Conservation (phyloP, 2,329 filamentous ascomycete genomes). For the Saccharata proteae region DNA sequence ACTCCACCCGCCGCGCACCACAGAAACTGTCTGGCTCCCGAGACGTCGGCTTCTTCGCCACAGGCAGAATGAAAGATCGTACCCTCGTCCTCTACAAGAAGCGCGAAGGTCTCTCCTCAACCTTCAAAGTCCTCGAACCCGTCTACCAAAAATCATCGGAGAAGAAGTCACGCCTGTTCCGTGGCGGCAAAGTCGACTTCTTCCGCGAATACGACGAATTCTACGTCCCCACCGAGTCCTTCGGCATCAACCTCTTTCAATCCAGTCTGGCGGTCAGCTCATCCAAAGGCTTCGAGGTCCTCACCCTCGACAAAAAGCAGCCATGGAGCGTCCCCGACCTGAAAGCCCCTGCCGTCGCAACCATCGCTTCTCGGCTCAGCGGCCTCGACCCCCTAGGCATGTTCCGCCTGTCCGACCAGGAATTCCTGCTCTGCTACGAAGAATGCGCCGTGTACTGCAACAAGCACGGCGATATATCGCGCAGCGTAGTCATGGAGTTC, state of each 20-base stretch:
- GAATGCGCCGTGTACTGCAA: conserved; percentile 97
- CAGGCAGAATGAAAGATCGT: conserved; percentile 92
- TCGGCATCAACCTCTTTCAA: conserved; percentile 91
- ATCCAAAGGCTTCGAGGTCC: conserved; percentile 83
- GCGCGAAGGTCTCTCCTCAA: conserved; percentile 80
- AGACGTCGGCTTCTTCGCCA: conserved; percentile 94
- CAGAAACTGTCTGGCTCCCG: conserved; percentile 78
- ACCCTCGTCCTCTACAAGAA: conserved; percentile 96
- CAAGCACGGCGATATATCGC: conserved; percentile 90
- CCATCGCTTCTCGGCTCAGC: conserved; percentile 72
- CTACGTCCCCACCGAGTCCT: conserved; percentile 93
- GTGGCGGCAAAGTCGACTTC: conserved; percentile 72
- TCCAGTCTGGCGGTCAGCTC: conserved; percentile 86
- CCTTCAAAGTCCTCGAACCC: conserved; percentile 90
- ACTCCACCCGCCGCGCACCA: conserved; percentile 72
- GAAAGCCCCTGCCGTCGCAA: conserved; percentile 62
- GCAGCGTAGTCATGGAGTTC: conserved; percentile 95
- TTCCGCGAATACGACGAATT: conserved; percentile 99
- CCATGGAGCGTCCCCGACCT: conserved; percentile 88
- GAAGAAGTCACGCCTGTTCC: conserved; percentile 60
- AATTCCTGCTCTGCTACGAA: conserved; percentile 88
- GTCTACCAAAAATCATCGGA: conserved; percentile 87
- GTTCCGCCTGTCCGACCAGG: conserved; percentile 70
- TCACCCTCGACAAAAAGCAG: conserved; percentile 94
- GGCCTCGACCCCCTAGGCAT: conserved; percentile 83